phyloP scores from a whole-genome alignment of 352 stramenopile species.

The Phytopythium chamaehyphon region DNA sequence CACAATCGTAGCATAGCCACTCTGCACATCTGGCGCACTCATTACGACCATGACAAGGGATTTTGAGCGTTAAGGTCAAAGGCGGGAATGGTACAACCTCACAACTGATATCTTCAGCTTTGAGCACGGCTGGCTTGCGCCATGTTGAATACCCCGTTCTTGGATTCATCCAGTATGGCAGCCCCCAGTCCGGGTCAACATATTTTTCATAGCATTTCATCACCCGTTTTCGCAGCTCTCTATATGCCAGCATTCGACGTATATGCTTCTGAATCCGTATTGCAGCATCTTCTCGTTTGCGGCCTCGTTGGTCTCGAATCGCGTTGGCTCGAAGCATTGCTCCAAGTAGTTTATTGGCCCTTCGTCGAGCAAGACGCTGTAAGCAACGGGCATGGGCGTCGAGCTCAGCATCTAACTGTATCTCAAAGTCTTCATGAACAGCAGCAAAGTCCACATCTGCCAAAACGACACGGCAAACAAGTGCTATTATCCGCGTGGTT shows the following conservation, averaged over 20 bases:
- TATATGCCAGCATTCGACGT: conserved; percentile 30
- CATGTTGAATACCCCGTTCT: conserved; percentile 63
- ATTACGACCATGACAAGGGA: conserved; percentile 35
- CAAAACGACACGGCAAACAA: conserved; percentile 45
- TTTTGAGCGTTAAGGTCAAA: conserved; percentile 26
- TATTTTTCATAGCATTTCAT: conserved; percentile 67
- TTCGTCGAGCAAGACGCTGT: conserved; percentile 28
- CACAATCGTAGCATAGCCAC: conserved; percentile 55
- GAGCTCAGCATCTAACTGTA: neutral
- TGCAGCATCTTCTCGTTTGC: conserved; percentile 13
- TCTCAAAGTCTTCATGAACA: neutral
- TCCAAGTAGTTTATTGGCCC: conserved; percentile 17
- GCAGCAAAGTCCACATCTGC: conserved; percentile 20
- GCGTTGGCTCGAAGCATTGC: conserved; percentile 22
- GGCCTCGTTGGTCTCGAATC: conserved; percentile 7
- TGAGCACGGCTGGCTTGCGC: conserved; percentile 46
- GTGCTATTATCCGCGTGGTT: conserved; percentile 34
- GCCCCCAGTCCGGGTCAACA: conserved; percentile 48
- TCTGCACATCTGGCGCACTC: conserved; percentile 46
- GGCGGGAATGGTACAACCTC: conserved; percentile 50
- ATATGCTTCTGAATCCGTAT: conserved; percentile 27
- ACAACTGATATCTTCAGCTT: conserved; percentile 42
- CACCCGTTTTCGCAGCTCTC: conserved; percentile 21
- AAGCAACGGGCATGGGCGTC: conserved; percentile 10
- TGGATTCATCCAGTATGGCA: conserved; percentile 76